Percentiles rank a stretch among this genome's conserved stretches.
These are phyloP conservation scores for Lenzites betulinus DNA, from an alignment of 768 basidiomycete genomes.

Conservation along the genomic window DNA sequence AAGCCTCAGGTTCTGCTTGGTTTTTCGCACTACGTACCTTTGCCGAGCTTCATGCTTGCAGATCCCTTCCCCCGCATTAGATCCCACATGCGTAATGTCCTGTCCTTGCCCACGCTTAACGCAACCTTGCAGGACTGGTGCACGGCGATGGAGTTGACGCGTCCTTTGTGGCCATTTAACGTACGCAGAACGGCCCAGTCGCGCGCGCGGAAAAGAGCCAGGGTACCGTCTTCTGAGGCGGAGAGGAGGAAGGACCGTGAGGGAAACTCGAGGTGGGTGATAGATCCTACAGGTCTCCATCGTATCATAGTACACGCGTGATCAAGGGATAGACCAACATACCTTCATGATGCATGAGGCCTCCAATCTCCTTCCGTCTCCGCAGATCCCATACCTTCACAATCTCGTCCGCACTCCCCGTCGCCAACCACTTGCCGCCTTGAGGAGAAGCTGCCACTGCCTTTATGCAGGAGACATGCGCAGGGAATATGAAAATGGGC, in stretches of 20 bases:
- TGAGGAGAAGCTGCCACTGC: constrained; percentile 84
- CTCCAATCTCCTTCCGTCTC: constrained; percentile 90
- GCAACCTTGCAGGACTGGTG: constrained; percentile 94
- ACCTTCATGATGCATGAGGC: constrained; percentile 95
- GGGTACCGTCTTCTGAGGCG: constrained; percentile 89
- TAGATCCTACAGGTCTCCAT: constrained; percentile 66
- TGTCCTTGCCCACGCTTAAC: constrained; percentile 88
- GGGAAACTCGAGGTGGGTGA: constrained; percentile 85
- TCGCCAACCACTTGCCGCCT: constrained; percentile 96
- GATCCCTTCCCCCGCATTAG: constrained; percentile 91
- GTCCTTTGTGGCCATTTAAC: constrained; percentile 91
- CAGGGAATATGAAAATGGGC: constrained; percentile 95
- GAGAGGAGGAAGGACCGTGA: constrained; percentile 89
- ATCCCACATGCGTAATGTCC: constrained; percentile 96
- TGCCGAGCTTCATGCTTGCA: constrained; percentile 86
- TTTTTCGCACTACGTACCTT: constrained; percentile 52
- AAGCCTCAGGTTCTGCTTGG: neutral
- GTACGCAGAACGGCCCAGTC: constrained; percentile 91
- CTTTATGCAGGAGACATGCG: constrained; percentile 92
- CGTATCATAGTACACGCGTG: neutral
- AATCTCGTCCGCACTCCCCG: constrained; percentile 94
- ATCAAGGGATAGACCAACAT: neutral
- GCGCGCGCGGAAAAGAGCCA: constrained; percentile 87
- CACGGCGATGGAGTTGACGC: constrained; percentile 86
- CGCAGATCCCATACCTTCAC: constrained; percentile 96